Base-by-base conservation (phyloP, 2,329 filamentous ascomycete species). In the Fusarium staphyleae region DNA sequence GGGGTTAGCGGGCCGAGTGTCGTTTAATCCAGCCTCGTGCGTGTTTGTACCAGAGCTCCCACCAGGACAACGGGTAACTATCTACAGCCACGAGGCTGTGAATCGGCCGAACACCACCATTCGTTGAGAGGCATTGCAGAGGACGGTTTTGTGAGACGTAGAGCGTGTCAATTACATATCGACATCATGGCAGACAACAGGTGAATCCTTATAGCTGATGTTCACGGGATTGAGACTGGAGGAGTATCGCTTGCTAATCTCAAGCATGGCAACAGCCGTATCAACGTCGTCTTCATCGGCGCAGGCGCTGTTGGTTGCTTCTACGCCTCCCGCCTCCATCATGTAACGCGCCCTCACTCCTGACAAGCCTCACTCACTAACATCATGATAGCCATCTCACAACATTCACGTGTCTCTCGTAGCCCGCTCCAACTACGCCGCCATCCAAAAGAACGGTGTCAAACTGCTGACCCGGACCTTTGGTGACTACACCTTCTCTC, bases 281-380 rank as follows among this genome's bases (percentile, higher is more conserved):
- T 80, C 19, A 79, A 86, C 59, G 76, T 89, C 49, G 79, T 89
- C 50, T 86, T 90, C 62, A 82, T 89, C 52, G 87, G 87, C 68
- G 87, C 87, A 16, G 87, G 87, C 60, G 87, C 87, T 55, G 86
- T 90, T 34, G 87, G 87, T 48, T 87, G 86, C 48, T 90, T 90
- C 75, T 90, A 89, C 66, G 87, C 85, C 39, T 88, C 87, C 6
- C 79, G 87, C 16, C 78, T 90, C 13, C 85, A 88, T 62, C 77
- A 83, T 62, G 82, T 83, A 73, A 66, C 70, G 63, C 35, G 22
- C 19, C 39, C 45, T 33, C 18, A 33, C 45, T n/a, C 28, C 33
- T 34, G 45, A 29, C 39, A 39, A 41, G 28, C 24, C 16, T 41
- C 37, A 57, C 36, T 29, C 16, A 43, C 50, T 53, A 28, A 56